Conservation (phyloP, 495 filamentous ascomycete genomes). For the Cladorrhinum samala region DNA sequence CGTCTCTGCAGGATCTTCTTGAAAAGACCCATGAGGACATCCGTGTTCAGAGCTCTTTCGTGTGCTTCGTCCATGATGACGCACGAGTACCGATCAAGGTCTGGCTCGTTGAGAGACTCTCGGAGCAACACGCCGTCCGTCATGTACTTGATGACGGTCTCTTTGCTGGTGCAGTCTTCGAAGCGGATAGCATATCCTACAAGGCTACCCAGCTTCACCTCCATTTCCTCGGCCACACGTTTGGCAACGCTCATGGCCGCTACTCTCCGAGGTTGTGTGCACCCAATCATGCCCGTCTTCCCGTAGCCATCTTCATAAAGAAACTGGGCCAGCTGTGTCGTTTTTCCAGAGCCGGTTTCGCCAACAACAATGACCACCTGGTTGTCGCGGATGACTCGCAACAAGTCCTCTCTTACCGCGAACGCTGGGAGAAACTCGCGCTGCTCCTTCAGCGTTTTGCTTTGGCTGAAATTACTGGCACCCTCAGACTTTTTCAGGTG, state of each 20-base stretch:
- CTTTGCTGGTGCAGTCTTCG: slow-evolving; percentile 92
- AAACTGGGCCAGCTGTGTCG: slow-evolving; percentile 93
- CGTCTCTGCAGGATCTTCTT: slow-evolving; percentile 91
- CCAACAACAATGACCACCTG: slow-evolving; percentile 96
- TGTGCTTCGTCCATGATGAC: slow-evolving; percentile 99
- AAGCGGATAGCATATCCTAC: slow-evolving; percentile 99
- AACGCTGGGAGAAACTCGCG: slow-evolving; percentile 93
- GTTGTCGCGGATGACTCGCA: slow-evolving; percentile 92
- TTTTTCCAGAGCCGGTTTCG: slow-evolving; percentile 95
- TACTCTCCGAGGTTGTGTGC: slow-evolving; percentile 90
- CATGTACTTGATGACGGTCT: slow-evolving; percentile 99
- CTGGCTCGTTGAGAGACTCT: slow-evolving; percentile 84
- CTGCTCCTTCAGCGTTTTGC: slow-evolving; percentile 85
- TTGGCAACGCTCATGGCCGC: slow-evolving; percentile 99
- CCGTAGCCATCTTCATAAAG: slow-evolving; percentile 91
- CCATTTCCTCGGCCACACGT: slow-evolving; percentile 98
- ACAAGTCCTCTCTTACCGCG: slow-evolving; percentile 90
- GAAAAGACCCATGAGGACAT: slow-evolving; percentile 94
- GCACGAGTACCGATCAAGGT: slow-evolving; percentile 94
- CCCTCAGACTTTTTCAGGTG: slow-evolving; percentile 87
- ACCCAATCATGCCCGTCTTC: slow-evolving; percentile 82
- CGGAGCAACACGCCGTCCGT: slow-evolving; percentile 94
- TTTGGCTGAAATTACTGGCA: slow-evolving; percentile 86
- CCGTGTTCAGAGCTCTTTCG: slow-evolving; percentile 93
- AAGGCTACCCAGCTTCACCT: slow-evolving; percentile 78